Conservation (phyloP, 2,329 filamentous ascomycete genomes). For the Ophiostoma pallidulum region DNA sequence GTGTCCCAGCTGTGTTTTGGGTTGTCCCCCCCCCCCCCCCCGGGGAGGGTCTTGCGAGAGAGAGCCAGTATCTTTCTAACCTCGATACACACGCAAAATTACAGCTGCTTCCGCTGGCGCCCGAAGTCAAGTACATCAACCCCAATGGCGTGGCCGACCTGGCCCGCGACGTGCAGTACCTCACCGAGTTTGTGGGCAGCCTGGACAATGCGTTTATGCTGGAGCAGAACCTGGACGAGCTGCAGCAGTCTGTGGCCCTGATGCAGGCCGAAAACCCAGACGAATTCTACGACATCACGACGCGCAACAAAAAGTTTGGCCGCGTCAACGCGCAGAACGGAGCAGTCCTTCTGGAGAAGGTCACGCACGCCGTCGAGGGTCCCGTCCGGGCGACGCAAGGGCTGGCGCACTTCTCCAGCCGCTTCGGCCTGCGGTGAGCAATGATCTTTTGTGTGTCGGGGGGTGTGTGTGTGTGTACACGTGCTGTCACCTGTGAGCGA, state of each 20-base stretch:
- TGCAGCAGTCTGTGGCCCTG: constrained; percentile 84
- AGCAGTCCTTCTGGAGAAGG: constrained; percentile 82
- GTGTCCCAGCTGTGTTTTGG: constrained; percentile 21
- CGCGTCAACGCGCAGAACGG: constrained; percentile 88
- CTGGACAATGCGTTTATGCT: constrained; percentile 80
- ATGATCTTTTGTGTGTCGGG: constrained; percentile 18
- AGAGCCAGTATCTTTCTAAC: constrained; percentile 12
- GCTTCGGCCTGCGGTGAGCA: constrained; percentile 58
- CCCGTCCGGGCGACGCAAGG: constrained; percentile 52
- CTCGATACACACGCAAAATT: no score
- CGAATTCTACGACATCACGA: constrained; percentile 89
- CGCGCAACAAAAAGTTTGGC: constrained; percentile 85
- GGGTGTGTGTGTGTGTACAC: no score
- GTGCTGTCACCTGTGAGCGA: no score
- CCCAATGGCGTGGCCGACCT: constrained; percentile 74
- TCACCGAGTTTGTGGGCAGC: constrained; percentile 76
- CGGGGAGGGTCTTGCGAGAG: no score
- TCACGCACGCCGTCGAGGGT: constrained; percentile 54
- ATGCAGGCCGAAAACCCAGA: constrained; percentile 87
- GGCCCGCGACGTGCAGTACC: constrained; percentile 71
- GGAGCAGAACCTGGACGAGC: constrained; percentile 79
- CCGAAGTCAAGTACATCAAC: constrained; percentile 77
- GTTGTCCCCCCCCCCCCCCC: constrained; percentile 27
- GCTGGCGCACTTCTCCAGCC: constrained; percentile 62
- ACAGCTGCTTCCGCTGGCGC: constrained; percentile 66